Evolutionary conservation across 2,329 filamentous ascomycete species (phyloP), one percentile per base, ranked within the genome.

Genomic region (Colletotrichum graminicola): DNA sequence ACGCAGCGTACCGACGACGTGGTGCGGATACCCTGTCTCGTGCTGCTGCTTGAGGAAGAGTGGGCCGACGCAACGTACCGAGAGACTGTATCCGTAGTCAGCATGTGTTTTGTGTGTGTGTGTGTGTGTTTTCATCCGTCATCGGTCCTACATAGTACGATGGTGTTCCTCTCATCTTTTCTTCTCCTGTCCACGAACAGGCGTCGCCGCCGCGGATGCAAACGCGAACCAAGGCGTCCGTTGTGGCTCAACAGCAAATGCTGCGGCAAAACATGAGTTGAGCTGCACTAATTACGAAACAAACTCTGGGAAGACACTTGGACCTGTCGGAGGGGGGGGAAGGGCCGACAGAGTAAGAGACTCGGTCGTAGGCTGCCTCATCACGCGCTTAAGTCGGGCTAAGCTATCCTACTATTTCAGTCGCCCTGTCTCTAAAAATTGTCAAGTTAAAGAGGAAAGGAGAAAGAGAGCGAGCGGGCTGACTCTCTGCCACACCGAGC

Each of bases 1-100:
- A 68, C 54, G 49, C 65, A 56, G 69, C 59, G 64, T 72, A 68
- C 69, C 59, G 59, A 60, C 59, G 59, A 59, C 45, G 65, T 54
- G 65, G 69, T n/a, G 69, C 54, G 69, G 32, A 47, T 69, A 54
- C 54, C 60, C 54, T 63, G 69, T 18, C 18, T n/a, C 10, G 7
- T 55, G 29, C 26, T 55, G 36, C 29, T 36, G 59, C 54, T 71
- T 45, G 43, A 45, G 43, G 21, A 45, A 45, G 32, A 66, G 64
- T 71, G 67, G 51, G 51, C 57, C 64, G 47, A 32, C 67, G 36
- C 36, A 57, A 61, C 47, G 55, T 61, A 70, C 67, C 62, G 45
- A 45, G 26, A 52, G 43, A 5, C 45, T 23, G 60, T 23, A 3
- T 62, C 34, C 36, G 21, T 47, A 45, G 39, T 41, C 39, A 41